A percentile compares a stretch with the other conserved stretches of the same genome.
Evolutionary conservation across 257 asterid genomes (phyloP).

Genomic region (Scutellaria barbata): DNA sequence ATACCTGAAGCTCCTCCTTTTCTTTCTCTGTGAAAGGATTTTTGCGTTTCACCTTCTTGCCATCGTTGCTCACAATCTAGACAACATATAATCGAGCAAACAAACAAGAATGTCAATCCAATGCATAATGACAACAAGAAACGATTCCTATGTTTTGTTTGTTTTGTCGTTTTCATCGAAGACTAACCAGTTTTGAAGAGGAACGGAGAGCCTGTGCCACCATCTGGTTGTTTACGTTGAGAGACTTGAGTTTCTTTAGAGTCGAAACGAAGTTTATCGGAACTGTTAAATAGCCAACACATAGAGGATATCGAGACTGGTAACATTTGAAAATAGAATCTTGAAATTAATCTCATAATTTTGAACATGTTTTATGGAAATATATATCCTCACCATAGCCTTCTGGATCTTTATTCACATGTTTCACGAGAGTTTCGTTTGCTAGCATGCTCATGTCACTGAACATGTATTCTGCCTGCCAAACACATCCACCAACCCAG

Average conservation of each 20-base stretch:
- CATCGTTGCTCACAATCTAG: slow-evolving; percentile 82
- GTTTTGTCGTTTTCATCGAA: background rate
- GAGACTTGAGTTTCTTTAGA: slow-evolving; percentile 90
- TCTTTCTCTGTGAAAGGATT: slow-evolving; percentile 76
- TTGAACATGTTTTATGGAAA: background rate
- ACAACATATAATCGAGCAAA: background rate
- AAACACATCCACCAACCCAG: slow-evolving; percentile 3
- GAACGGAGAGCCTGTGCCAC: slow-evolving; percentile 82
- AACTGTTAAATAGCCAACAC: slow-evolving; percentile 48
- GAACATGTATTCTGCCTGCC: slow-evolving; percentile 90
- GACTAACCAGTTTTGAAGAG: slow-evolving; percentile 78
- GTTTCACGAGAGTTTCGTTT: slow-evolving; percentile 80
- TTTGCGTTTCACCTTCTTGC: slow-evolving; percentile 84
- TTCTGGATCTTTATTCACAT: slow-evolving; percentile 79
- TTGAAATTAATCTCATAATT: too few relatives aligned
- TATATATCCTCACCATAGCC: slow-evolving; percentile 71
- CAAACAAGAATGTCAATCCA: background rate
- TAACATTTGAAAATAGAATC: background rate
- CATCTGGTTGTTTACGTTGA: slow-evolving; percentile 63
- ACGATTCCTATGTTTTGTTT: background rate
- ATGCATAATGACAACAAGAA: background rate
- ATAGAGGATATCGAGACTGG: background rate
- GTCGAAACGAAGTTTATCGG: slow-evolving; percentile 77
- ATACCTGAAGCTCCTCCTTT: slow-evolving; percentile 91
- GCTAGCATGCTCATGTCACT: slow-evolving; percentile 98